Evolutionary conservation across 2,329 filamentous ascomycete species (phyloP).

Genomic region (Claviceps sp.): DNA sequence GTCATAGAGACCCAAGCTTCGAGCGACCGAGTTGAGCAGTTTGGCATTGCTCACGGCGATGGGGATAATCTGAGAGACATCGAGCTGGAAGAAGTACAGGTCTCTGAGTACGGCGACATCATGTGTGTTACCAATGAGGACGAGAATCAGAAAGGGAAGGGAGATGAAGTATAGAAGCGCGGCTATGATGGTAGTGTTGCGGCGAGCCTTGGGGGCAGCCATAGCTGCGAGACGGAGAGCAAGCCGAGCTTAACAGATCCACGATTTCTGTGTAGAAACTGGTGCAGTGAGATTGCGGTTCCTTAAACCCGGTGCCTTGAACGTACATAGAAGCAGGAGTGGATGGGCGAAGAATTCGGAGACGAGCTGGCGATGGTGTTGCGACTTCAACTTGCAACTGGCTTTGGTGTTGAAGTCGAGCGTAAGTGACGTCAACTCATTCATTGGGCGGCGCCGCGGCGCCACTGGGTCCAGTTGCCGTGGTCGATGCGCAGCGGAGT

Average conservation of each 20-base stretch:
- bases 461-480: too few species aligned
- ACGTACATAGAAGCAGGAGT: too few species aligned
- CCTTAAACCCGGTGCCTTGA: too few species aligned
- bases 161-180: slow-evolving; percentile 60
- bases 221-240: slow-evolving; percentile 5
- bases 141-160: slow-evolving; percentile 67
- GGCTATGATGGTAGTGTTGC: slow-evolving; percentile 49
- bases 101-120: slow-evolving; percentile 47
- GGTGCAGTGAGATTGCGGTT: too few species aligned
- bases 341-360: neutral
- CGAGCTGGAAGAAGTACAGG: slow-evolving; percentile 75
- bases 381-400: neutral
- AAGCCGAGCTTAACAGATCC: too few species aligned
- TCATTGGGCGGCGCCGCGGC: too few species aligned
- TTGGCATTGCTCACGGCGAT: slow-evolving; percentile 55
- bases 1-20: slow-evolving; percentile 77
- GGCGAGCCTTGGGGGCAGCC: slow-evolving; percentile 24
- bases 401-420: too few species aligned
- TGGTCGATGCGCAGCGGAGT: too few species aligned
- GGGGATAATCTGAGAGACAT: slow-evolving; percentile 72
- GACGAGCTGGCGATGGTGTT: neutral
- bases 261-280: too few species aligned
- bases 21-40: slow-evolving; percentile 77
- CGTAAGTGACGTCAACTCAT: too few species aligned
- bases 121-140: slow-evolving; percentile 61